phyloP scores from a whole-genome alignment of 345 rosid genomes.

The Mallotus nudiflorus region DNA sequence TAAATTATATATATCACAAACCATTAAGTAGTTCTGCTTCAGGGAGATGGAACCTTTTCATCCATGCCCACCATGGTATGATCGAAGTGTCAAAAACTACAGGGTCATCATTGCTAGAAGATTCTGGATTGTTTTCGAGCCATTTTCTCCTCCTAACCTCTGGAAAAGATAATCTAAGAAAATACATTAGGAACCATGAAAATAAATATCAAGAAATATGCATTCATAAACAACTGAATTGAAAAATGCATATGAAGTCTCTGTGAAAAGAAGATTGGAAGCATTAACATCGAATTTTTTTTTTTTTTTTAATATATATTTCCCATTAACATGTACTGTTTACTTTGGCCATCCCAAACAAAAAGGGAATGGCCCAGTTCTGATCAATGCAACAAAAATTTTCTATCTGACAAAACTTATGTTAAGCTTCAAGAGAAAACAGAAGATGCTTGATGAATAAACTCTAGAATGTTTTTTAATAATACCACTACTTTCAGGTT shows the following conservation, averaged over 20 bases:
- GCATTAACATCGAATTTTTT: not conserved
- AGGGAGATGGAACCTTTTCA: constrained; percentile 86
- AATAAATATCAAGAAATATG: constrained; percentile 2
- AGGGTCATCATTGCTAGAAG: constrained; percentile 73
- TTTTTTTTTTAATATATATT: no score
- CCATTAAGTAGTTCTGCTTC: constrained; percentile 93
- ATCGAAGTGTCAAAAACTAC: constrained; percentile 82
- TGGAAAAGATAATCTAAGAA: constrained; percentile 30
- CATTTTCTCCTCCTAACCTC: constrained; percentile 95
- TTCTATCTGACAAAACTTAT: not conserved
- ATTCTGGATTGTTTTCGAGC: constrained; percentile 76
- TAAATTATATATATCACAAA: constrained; percentile 27
- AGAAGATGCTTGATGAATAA: not conserved
- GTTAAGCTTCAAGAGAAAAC: not conserved
- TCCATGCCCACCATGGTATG: constrained; percentile 98
- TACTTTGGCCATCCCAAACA: not conserved
- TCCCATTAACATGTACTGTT: not conserved
- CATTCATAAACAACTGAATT: not conserved
- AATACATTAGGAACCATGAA: not conserved
- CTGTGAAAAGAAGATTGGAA: not conserved
- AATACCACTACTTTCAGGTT: not conserved
- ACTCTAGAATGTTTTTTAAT: not conserved
- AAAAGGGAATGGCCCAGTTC: not conserved
- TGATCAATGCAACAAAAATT: not conserved
- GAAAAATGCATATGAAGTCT: not conserved